These are phyloP conservation scores for Debaryomyces coudertii DNA, from an alignment of 1,139 yeast species.

Conservation along the genomic window DNA sequence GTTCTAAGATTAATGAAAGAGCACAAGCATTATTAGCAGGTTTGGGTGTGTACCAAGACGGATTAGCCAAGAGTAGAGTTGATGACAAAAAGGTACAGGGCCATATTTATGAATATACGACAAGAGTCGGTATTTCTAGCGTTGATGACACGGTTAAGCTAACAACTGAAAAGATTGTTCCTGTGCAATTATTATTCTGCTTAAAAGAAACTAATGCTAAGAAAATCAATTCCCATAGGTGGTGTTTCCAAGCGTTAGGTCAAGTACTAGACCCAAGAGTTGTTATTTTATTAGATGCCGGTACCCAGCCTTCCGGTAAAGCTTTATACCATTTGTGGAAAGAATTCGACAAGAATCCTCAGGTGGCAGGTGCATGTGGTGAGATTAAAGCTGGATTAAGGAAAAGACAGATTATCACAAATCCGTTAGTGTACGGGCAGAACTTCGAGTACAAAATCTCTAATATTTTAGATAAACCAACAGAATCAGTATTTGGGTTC, in stretches of 20 bases:
- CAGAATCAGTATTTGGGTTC: slow-evolving; percentile 91
- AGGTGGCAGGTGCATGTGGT: slow-evolving; percentile 56
- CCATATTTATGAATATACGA: slow-evolving; percentile 52
- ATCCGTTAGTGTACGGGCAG: slow-evolving; percentile 52
- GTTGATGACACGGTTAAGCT: slow-evolving; percentile 51
- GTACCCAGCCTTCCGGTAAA: slow-evolving; percentile 52
- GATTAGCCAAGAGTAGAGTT: slow-evolving; percentile 51
- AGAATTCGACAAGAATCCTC: slow-evolving; percentile 50
- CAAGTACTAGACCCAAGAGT: slow-evolving; percentile 48
- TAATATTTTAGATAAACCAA: slow-evolving; percentile 92
- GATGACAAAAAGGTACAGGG: slow-evolving; percentile 51
- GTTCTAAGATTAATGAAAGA: slow-evolving; percentile 51
- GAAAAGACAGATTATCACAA: slow-evolving; percentile 45
- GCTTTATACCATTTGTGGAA: slow-evolving; percentile 53
- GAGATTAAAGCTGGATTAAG: slow-evolving; percentile 49
- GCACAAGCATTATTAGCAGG: slow-evolving; percentile 53
- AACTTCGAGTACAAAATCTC: slow-evolving; percentile 82
- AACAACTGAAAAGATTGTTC: slow-evolving; percentile 52
- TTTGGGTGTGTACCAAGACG: slow-evolving; percentile 53
- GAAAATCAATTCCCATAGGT: slow-evolving; percentile 52
- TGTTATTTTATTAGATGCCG: slow-evolving; percentile 50
- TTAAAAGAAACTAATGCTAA: slow-evolving; percentile 52
- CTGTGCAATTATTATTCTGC: slow-evolving; percentile 51
- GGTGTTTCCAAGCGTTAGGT: slow-evolving; percentile 55
- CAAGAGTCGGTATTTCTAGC: slow-evolving; percentile 50